Evolutionary conservation across 192 early-diverging fungal genomes (phyloP).

Genomic region (Umbelopsis ramanniana): DNA sequence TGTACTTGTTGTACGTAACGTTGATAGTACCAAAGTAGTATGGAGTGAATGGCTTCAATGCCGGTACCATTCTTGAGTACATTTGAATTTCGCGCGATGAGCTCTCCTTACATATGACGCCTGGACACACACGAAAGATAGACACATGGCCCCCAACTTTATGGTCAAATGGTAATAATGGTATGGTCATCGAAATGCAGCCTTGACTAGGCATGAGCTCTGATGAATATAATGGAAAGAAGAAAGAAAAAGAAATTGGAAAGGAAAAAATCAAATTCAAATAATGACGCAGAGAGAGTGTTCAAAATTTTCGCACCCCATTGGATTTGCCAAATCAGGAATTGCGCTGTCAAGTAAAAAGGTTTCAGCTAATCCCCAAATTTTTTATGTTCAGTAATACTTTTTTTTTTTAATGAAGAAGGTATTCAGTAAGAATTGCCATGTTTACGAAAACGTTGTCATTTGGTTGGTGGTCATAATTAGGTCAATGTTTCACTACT

Average conservation of each 20-base stretch:
- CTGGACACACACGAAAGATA: constrained; percentile 90
- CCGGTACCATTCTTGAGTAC: constrained; percentile 85
- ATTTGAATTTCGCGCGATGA: constrained; percentile 79
- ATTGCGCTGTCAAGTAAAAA: constrained; percentile 5
- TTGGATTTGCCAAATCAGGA: constrained; percentile 18
- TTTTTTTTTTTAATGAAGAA: no score
- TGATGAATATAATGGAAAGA: background rate
- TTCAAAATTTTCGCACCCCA: constrained; percentile 22
- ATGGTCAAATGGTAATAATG: constrained; percentile 71
- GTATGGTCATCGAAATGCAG: constrained; percentile 47
- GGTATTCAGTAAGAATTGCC: no score
- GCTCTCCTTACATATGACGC: constrained; percentile 91
- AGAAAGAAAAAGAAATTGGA: constrained; percentile 32
- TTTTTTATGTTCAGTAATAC: no score
- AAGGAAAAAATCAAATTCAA: constrained; percentile 1
- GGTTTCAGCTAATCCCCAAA: background rate
- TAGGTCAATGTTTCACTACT: no score
- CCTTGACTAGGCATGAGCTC: constrained; percentile 8
- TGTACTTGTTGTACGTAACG: constrained; percentile 67
- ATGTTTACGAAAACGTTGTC: no score
- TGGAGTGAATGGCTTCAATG: constrained; percentile 84
- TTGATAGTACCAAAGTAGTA: constrained; percentile 89
- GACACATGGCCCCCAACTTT: constrained; percentile 91
- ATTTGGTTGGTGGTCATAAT: no score
- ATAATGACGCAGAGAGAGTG: background rate